Evolutionary conservation across 192 early-diverging fungal species (phyloP).

Genomic region (Coemansia sp.): DNA sequence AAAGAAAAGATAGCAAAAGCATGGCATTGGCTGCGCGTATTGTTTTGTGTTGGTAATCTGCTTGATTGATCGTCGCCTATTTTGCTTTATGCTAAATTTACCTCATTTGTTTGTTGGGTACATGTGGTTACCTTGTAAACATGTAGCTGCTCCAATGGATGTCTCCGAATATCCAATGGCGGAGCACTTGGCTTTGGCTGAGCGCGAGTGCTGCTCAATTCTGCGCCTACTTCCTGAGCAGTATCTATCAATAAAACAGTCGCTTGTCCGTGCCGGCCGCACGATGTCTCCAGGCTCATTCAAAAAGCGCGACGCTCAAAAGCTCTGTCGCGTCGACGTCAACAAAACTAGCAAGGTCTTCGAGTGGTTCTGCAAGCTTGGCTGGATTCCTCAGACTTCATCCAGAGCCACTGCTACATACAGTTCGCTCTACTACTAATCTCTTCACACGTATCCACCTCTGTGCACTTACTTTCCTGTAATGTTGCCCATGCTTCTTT

Average conservation of each 20-base stretch:
- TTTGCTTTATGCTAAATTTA: not conserved
- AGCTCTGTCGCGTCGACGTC: conserved; percentile 86
- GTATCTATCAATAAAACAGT: conserved; percentile 45
- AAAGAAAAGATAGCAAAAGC: not conserved
- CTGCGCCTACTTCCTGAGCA: conserved; percentile 44
- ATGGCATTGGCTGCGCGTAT: too few species aligned
- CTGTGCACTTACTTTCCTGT: too few species aligned
- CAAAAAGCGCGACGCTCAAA: conserved; percentile 87
- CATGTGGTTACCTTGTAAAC: not conserved
- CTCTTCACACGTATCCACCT: too few species aligned
- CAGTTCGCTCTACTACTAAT: too few species aligned
- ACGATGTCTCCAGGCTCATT: conserved; percentile 32
- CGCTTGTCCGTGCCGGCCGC: conserved; percentile 45
- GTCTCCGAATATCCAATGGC: conserved; percentile 30
- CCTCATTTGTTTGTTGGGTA: conserved; percentile 5
- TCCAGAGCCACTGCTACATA: too few species aligned
- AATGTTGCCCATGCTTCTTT: too few species aligned
- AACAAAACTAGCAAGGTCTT: conserved; percentile 88
- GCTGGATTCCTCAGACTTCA: conserved; percentile 67
- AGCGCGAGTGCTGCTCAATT: conserved; percentile 45
- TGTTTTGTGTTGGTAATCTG: too few species aligned
- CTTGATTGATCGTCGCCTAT: not conserved
- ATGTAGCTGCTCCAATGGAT: conserved; percentile 50
- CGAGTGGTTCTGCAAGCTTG: conserved; percentile 83
- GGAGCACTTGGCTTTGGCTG: conserved; percentile 33